Evolutionary conservation across 345 rosid genomes (phyloP), one percentile per base, ranked within the genome.

Genomic region (Eucalyptus victrix): DNA sequence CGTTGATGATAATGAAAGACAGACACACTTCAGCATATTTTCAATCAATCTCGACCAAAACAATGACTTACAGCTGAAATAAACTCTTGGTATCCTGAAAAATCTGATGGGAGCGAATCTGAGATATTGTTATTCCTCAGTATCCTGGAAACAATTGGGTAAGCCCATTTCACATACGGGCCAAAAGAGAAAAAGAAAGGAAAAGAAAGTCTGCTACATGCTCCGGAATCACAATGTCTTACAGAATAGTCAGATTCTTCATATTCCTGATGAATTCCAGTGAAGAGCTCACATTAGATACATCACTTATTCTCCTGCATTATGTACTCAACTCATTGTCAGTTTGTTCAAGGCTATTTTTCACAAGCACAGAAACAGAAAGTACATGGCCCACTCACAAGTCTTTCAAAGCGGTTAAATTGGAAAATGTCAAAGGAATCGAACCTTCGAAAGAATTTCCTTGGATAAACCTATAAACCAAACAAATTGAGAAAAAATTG

Each of bases 391-490:
- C 24, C 32, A 89, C 96, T 93, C 87, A 94, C 96, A 94, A 80
- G 47, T 88, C 86, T 1, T 1, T 53, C 90, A 94, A 15, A 26
- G 89, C 81, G 9, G 72, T 87, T 80, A 94, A 86, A 24, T 90
- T 92, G 15, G 94, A 89, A 76, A 94, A 91, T 58, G 86, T 85
- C 19, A 92, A 89, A 51, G 96, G 95, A 89, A 94, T 89, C 0
- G 94, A 93, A 32, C 94, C 95, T 89, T 91, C 89, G 4, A 94
- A 92, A 42, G 93, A 91, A 90, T 90, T 91, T 62, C 96, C 94
- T 54, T 87, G 89, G 12, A 94, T 58, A 44, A 37, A 53, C 44
- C 89, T 88, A 86, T 2, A 80, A 32, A 0, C 26, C 53, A n/a
- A 19, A 5, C 10, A 49, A 34, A 49, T n/a, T 12, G 15, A 26